phyloP scores from a whole-genome alignment of 2,329 filamentous ascomycete genomes.

The Didymella arachidicola region DNA sequence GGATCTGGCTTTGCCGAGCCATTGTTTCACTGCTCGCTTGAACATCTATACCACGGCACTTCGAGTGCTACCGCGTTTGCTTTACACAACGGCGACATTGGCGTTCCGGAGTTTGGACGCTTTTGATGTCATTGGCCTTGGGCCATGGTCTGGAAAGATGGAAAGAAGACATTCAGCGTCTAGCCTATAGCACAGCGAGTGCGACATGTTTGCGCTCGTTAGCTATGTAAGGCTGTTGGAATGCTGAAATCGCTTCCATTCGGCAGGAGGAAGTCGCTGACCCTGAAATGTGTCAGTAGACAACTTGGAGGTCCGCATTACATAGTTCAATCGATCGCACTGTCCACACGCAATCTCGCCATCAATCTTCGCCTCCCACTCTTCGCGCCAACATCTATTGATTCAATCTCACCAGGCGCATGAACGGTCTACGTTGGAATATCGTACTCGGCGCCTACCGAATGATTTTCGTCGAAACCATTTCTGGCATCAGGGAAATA shows the following conservation, averaged over 20 bases:
- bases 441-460: conserved; percentile 19
- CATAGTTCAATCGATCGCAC: conserved; percentile 23
- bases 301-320: conserved; percentile 20
- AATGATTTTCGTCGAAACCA: conserved; percentile 10
- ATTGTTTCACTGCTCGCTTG: conserved; percentile 17
- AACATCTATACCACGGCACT: conserved; percentile 22
- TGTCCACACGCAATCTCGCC: conserved; percentile 18
- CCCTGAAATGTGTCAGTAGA: conserved; percentile 20
- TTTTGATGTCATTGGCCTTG: neutral
- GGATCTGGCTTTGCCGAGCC: conserved; percentile 31
- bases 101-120: conserved; percentile 17
- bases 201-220: conserved; percentile 8
- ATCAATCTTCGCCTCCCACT: conserved; percentile 4
- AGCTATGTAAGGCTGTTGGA: conserved; percentile 20
- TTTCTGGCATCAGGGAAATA: conserved; percentile 6
- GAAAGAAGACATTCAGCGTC: conserved; percentile 10
- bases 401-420: conserved; percentile 2
- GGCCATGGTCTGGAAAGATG: neutral
- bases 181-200: conserved; percentile 15
- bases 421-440: neutral
- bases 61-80: conserved; percentile 16
- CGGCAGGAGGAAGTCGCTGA: conserved; percentile 16
- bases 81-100: conserved; percentile 21
- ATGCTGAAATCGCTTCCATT: conserved; percentile 23
- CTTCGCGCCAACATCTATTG: neutral